Evolutionary conservation across 176 grass and related monocot genomes (phyloP).

Genomic region (Coix lacrymajobi): DNA sequence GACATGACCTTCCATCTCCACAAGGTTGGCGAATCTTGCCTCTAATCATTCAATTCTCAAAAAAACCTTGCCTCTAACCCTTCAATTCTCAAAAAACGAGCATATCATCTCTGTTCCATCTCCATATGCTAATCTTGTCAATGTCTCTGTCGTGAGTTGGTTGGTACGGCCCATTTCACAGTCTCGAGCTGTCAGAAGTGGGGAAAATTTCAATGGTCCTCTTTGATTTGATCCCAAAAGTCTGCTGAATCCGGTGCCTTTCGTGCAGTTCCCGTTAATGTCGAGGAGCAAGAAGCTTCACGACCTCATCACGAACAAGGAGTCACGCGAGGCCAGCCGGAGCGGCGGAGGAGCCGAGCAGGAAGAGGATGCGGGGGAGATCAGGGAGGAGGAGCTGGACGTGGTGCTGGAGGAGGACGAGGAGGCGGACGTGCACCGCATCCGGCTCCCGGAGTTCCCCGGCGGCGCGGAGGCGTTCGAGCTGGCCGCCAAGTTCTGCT

Average conservation of each 20-base stretch:
- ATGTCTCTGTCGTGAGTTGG: not conserved
- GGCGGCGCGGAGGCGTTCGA: slow-evolving; percentile 81
- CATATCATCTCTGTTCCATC: not conserved
- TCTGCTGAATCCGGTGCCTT: slow-evolving; percentile 21
- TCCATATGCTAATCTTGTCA: not conserved
- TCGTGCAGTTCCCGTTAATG: slow-evolving; percentile 92
- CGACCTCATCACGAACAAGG: slow-evolving; percentile 58
- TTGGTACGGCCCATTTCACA: slow-evolving; percentile 6
- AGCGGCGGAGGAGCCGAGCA: not conserved
- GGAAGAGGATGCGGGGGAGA: slow-evolving; percentile 37
- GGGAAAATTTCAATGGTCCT: not conserved
- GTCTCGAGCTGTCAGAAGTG: not conserved
- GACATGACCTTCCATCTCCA: slow-evolving; percentile 99
- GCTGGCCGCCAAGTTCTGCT: slow-evolving; percentile 95
- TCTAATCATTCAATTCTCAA: not conserved
- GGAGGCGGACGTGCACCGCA: slow-evolving; percentile 64
- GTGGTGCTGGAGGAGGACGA: slow-evolving; percentile 54
- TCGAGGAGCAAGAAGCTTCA: slow-evolving; percentile 91
- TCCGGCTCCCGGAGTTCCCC: slow-evolving; percentile 73
- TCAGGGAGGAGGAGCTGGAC: slow-evolving; percentile 37
- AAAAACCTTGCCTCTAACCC: not conserved
- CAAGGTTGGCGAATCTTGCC: slow-evolving; percentile 50
- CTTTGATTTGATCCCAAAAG: slow-evolving; percentile 27
- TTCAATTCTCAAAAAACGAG: not conserved
- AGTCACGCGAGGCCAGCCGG: slow-evolving; percentile 13